Evolutionary conservation across 108 stramenopile genomes (phyloP).

Genomic region (Cyclotella baltica): DNA sequence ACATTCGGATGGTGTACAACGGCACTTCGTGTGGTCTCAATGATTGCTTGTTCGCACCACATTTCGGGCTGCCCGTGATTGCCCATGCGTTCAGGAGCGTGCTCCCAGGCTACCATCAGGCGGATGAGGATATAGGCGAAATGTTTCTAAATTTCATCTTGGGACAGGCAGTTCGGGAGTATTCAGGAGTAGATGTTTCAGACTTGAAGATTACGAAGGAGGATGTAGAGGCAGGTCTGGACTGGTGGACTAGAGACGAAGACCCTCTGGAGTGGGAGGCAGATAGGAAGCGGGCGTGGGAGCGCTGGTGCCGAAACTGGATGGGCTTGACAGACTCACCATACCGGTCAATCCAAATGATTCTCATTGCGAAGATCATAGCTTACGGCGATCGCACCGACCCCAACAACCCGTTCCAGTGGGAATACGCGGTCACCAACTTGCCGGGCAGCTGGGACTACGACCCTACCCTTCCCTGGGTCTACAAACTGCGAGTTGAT

Average conservation of each 20-base stretch:
- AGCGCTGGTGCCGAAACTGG: constrained; percentile 27
- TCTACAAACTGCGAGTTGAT: constrained; percentile 31
- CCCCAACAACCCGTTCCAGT: constrained; percentile 24
- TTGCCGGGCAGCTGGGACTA: constrained; percentile 21
- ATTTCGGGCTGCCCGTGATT: constrained; percentile 48
- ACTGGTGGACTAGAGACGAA: background rate
- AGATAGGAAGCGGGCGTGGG: background rate
- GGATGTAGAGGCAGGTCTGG: background rate
- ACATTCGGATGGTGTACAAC: no score
- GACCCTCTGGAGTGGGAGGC: constrained; percentile 9
- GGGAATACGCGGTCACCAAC: constrained; percentile 17
- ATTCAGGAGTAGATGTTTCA: constrained; percentile 45
- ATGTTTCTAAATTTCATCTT: constrained; percentile 56
- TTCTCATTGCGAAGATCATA: constrained; percentile 13
- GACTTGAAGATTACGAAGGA: background rate
- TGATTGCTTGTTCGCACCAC: constrained; percentile 44
- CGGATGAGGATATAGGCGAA: constrained; percentile 55
- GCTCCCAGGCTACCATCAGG: constrained; percentile 28
- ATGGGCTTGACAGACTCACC: constrained; percentile 52
- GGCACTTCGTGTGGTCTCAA: constrained; percentile 57
- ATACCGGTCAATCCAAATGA: constrained; percentile 24
- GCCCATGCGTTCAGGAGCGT: constrained; percentile 4
- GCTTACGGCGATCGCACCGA: constrained; percentile 19
- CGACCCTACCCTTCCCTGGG: constrained; percentile 27
- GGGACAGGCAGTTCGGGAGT: constrained; percentile 12